These are phyloP conservation scores for Naganishia onofrii DNA, from an alignment of 768 basidiomycete genomes.

Conservation along the genomic window DNA sequence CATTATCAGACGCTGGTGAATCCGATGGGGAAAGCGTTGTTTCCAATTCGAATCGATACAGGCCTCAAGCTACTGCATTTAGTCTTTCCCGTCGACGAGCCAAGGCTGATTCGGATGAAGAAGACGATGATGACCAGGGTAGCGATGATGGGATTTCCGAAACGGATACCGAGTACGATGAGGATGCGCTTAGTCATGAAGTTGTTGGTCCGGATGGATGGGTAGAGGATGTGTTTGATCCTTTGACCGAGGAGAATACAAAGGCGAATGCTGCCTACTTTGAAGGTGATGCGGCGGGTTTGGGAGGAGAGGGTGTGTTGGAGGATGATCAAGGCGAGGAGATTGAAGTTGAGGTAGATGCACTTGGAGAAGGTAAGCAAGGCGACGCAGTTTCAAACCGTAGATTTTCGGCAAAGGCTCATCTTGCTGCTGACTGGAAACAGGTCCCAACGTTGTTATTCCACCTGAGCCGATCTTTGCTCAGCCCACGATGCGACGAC, in stretches of 20 bases:
- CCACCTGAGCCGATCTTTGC: conserved; percentile 46
- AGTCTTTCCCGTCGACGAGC: conserved; percentile 43
- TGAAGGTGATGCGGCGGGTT: conserved; percentile 45
- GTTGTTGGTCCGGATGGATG: conserved; percentile 54
- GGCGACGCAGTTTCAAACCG: conserved; percentile 65
- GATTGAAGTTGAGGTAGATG: conserved; percentile 67
- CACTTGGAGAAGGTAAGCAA: conserved; percentile 75
- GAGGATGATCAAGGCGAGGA: conserved; percentile 54
- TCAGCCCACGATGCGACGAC: conserved; percentile 31
- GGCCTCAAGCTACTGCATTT: conserved; percentile 59
- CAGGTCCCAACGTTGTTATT: conserved; percentile 53
- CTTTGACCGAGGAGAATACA: conserved; percentile 81
- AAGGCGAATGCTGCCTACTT: conserved; percentile 63
- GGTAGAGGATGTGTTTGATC: conserved; percentile 59
- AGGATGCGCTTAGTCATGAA: conserved; percentile 54
- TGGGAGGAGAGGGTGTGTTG: conserved; percentile 35
- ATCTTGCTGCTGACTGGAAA: conserved; percentile 56
- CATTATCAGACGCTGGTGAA: conserved; percentile 63
- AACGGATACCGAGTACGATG: conserved; percentile 54
- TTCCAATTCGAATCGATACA: conserved; percentile 55
- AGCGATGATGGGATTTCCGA: conserved; percentile 61
- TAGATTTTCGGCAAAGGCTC: conserved; percentile 56
- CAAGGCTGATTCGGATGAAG: conserved; percentile 27
- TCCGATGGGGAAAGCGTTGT: conserved; percentile 47
- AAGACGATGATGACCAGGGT: conserved; percentile 34